Evolutionary conservation across 139 green algal genomes (phyloP).

Genomic region (Pseudopediastrum boryanum): DNA sequence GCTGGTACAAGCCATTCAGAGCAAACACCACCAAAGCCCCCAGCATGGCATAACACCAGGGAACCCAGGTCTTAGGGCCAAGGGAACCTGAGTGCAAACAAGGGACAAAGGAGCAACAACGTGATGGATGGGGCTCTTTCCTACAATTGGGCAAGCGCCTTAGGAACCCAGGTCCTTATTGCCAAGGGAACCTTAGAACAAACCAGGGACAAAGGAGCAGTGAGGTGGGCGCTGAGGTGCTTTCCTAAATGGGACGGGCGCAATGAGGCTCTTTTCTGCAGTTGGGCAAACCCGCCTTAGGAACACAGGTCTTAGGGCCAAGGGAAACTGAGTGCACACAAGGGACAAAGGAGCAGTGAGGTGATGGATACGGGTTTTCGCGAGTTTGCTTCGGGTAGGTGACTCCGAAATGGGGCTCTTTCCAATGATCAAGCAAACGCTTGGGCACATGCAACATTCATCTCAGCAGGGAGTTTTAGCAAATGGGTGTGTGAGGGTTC

Average conservation of each 20-base stretch:
- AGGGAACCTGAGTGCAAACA: not conserved
- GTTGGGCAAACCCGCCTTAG: not conserved
- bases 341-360: not conserved
- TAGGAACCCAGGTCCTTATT: not conserved
- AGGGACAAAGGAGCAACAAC: not conserved
- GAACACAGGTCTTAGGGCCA: constrained; percentile 2
- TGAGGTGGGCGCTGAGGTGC: not conserved
- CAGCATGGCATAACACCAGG: not conserved
- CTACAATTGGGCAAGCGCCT: not conserved
- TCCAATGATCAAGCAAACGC: not conserved
- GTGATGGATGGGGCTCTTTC: too few relatives aligned
- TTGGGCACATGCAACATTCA: too few relatives aligned
- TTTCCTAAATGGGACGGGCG: not conserved
- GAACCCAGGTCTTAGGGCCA: constrained; percentile 5
- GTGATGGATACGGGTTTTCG: too few relatives aligned
- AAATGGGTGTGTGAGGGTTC: too few relatives aligned
- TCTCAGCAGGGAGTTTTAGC: too few relatives aligned
- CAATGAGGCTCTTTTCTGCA: not conserved
- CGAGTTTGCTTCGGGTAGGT: too few relatives aligned
- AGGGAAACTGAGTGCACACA: not conserved
- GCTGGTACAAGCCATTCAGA: constrained; percentile 4
- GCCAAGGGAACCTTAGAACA: not conserved
- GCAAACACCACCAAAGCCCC: not conserved
- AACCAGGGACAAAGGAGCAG: not conserved
- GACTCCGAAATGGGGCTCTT: too few relatives aligned